Evolutionary conservation across 2,329 filamentous ascomycete species (phyloP), one percentile per base, ranked within the genome.

Genomic region (Paracorniculantispora psalliotae): DNA sequence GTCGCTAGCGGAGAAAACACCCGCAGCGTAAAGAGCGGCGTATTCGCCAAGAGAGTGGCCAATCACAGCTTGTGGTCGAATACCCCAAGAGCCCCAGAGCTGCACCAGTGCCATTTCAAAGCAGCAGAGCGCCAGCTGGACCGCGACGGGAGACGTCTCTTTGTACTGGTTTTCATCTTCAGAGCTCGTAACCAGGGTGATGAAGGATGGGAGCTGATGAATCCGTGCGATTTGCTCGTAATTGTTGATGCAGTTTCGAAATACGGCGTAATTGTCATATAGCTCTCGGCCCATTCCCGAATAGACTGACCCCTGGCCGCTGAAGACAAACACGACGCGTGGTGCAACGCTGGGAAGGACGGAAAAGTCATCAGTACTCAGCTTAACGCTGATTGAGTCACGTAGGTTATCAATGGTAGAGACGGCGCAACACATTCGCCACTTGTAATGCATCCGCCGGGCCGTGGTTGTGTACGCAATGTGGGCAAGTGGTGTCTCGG

Each of bases 1-100:
- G 68, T 91, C 88, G 65, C 83, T 84, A 21, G 83, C 85, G 13
- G 87, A 89, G 21, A 91, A 76, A 21, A 91, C 87, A 54, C 87
- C 89, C 55, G 88, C 85, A 44, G 85, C 80, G 66, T 89, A 81
- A 9, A 91, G 35, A 9, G 35, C 35, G 17, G 35, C 35, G 12
- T 37, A 37, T 37, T 37, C 35, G 35, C 35, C 35, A 35, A 89
- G 76, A 66, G 86, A 90, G 70, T 85, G 83, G 15, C 83, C 83
- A 17, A 85, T 69, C 2, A 85, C 81, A 8, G 76, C 82, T n/a
- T 80, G 77, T 2, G 83, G 82, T 48, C 69, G 72, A 59, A 86
- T 72, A 25, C 81, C 82, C 59, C 71, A 69, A 3, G 81, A 81
- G 12, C 64, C 66, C 82, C 82, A 86, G 1, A 85, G 72, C 43